Conservation (phyloP, 495 filamentous ascomycete species). For the Lasiosphaeria miniovina region DNA sequence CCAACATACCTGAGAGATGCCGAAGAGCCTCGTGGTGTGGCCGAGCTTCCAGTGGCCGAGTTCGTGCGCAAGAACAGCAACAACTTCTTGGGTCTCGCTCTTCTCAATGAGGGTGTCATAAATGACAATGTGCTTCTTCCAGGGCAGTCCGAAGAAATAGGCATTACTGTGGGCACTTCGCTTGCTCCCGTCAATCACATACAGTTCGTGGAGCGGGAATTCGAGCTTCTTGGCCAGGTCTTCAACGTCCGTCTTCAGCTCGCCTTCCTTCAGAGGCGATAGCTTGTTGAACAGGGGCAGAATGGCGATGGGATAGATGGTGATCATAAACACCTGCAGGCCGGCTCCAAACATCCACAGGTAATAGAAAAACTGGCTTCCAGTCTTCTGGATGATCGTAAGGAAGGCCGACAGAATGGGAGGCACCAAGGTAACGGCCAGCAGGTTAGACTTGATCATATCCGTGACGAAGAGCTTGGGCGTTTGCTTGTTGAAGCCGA, state of each 20-base stretch:
- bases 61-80: slow-evolving; percentile 92
- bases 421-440: slow-evolving; percentile 72
- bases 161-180: slow-evolving; percentile 96
- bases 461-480: slow-evolving; percentile 84
- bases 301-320: slow-evolving; percentile 92
- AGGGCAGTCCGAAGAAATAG: slow-evolving; percentile 96
- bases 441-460: slow-evolving; percentile 83
- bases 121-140: slow-evolving; percentile 99
- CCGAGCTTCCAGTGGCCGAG: slow-evolving; percentile 95
- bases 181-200: slow-evolving; percentile 97
- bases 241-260: slow-evolving; percentile 85
- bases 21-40: slow-evolving; percentile 90
- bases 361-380: slow-evolving; percentile 92
- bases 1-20: slow-evolving; percentile 72
- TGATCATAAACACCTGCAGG: slow-evolving; percentile 89
- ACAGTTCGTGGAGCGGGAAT: slow-evolving; percentile 85
- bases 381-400: slow-evolving; percentile 86
- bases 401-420: slow-evolving; percentile 90
- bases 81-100: slow-evolving; percentile 84
- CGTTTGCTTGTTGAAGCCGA: slow-evolving; percentile 98
- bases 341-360: slow-evolving; percentile 88
- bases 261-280: slow-evolving; percentile 81
- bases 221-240: slow-evolving; percentile 76
- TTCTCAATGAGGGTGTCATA: slow-evolving; percentile 97
- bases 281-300: slow-evolving; percentile 98